Conservation (phyloP, 1,139 yeast genomes). For the Yamadazyma kanchanaburiensis region DNA sequence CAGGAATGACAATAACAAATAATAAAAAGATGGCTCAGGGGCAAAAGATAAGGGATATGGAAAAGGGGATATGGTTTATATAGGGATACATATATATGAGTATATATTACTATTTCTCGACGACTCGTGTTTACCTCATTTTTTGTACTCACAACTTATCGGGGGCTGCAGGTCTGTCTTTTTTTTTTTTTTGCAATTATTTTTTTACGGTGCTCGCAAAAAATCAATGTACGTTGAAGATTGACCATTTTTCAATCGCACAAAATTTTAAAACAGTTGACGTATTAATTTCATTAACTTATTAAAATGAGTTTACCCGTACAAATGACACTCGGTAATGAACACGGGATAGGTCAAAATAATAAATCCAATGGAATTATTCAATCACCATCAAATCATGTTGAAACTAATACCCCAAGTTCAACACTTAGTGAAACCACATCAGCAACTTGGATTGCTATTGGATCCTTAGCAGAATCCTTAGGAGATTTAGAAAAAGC, state of each 20-base stretch:
- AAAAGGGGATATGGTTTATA: too few species aligned
- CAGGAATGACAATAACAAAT: too few species aligned
- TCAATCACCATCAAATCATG: slow-evolving; percentile 6
- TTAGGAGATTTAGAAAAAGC: slow-evolving; percentile 90
- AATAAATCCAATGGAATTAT: slow-evolving; percentile 3
- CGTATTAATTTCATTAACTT: too few species aligned
- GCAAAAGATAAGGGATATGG: too few species aligned
- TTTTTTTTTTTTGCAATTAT: neutral
- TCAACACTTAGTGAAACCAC: slow-evolving; percentile 56
- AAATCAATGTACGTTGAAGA: neutral
- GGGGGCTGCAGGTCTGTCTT: too few species aligned
- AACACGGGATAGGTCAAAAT: slow-evolving; percentile 2
- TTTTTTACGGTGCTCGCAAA: too few species aligned
- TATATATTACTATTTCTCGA: too few species aligned
- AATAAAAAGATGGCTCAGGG: too few species aligned
- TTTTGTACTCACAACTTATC: too few species aligned
- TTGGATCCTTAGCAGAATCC: slow-evolving; percentile 87
- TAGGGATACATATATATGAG: too few species aligned
- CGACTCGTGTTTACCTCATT: too few species aligned
- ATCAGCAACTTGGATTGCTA: slow-evolving; percentile 90
- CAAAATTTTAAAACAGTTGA: neutral
- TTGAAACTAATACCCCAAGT: slow-evolving; percentile 11
- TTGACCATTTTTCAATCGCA: neutral
- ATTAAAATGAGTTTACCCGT: slow-evolving; percentile 8
- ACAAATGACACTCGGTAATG: slow-evolving; percentile 6